Base-by-base conservation (phyloP, 257 asterid genomes). In the Fraxinus quadrangulata region DNA sequence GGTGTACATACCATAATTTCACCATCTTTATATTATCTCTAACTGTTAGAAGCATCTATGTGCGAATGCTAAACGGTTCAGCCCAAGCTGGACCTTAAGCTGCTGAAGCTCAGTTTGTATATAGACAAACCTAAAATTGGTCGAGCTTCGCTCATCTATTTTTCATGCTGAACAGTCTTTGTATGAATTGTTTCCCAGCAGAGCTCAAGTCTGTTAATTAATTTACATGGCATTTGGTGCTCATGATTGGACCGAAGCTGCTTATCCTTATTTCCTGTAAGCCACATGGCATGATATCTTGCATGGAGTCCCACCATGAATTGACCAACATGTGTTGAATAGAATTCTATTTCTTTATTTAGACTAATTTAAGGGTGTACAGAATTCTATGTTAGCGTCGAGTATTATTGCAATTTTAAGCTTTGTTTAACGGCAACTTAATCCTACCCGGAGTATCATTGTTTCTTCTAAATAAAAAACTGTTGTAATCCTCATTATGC, bases 51-150 rank as follows among this genome's bases (percentile, higher is more conserved):
- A 75, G 72, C 51, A 28, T 71, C 59, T 19, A 30, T 33, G 45
- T 71, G 73, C 16, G 23, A 71, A 26, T 82, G 39, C 37, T 63
- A 51, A 51, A 51, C 24, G 10, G 63, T 59, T 70, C 56, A 40
- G 73, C 39, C 66, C 67, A 34, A 36, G 37, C 56, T 49, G 67
- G 17, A 19, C 34, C 40, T 13, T 73, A 21, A 21, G 56, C 63
- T 51, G 21, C 71, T 67, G n/a, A 40, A 59, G 49, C 61, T 72
- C 59, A 79, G 45, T 68, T 79, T 70, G 71, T 65, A 24, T 30
- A 72, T 31, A 30, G 36, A 75, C 23, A 31, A 56, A 54, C 59
- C n/a, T 33, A 24, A 54, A 70, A 54, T 74, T 77, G 36, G n/a
- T 45, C 39, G 17, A 54, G 14, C 31, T 47, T 47, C 71, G 24